phyloP scores from a whole-genome alignment of 2,329 filamentous ascomycete species.

The Pseudogymnoascus sp. region DNA sequence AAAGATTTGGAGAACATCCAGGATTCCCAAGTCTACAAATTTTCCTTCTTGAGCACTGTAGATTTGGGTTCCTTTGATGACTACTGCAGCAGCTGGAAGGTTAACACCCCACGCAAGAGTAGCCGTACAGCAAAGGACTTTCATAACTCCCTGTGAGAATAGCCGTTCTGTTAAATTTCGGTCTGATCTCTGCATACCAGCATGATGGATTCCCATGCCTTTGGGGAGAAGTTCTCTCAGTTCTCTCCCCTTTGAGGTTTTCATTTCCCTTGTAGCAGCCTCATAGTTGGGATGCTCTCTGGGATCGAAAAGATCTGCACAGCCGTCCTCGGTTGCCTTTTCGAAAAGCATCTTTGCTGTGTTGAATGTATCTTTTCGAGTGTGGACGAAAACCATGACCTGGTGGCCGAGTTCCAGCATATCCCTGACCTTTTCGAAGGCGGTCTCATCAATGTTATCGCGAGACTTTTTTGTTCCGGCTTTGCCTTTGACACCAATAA shows the following conservation, averaged over 20 bases:
- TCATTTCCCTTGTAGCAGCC: slow-evolving; percentile 74
- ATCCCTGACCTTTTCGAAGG: slow-evolving; percentile 89
- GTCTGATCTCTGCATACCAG: slow-evolving; percentile 90
- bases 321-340: slow-evolving; percentile 74
- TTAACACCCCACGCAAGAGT: slow-evolving; percentile 99
- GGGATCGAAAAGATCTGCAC: slow-evolving; percentile 76
- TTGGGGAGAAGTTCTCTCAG: slow-evolving; percentile 83
- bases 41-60: slow-evolving; percentile 96
- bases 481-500: slow-evolving; percentile 92
- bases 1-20: slow-evolving; percentile 96
- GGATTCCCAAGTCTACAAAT: slow-evolving; percentile 90
- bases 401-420: slow-evolving; percentile 93
- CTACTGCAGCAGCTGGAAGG: slow-evolving; percentile 86
- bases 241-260: slow-evolving; percentile 75
- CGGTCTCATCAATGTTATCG: slow-evolving; percentile 79
- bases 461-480: slow-evolving; percentile 70
- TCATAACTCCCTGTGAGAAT: slow-evolving; percentile 86
- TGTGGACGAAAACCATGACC: slow-evolving; percentile 99
- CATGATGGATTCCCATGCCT: slow-evolving; percentile 91
- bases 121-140: slow-evolving; percentile 95
- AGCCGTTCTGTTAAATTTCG: slow-evolving; percentile 92
- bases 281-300: slow-evolving; percentile 71
- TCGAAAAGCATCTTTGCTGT: slow-evolving; percentile 81
- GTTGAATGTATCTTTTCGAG: slow-evolving; percentile 83
- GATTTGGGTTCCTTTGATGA: slow-evolving; percentile 96